phyloP scores from a whole-genome alignment of 2,329 filamentous ascomycete genomes.

The Periglandula ipomoeae region DNA sequence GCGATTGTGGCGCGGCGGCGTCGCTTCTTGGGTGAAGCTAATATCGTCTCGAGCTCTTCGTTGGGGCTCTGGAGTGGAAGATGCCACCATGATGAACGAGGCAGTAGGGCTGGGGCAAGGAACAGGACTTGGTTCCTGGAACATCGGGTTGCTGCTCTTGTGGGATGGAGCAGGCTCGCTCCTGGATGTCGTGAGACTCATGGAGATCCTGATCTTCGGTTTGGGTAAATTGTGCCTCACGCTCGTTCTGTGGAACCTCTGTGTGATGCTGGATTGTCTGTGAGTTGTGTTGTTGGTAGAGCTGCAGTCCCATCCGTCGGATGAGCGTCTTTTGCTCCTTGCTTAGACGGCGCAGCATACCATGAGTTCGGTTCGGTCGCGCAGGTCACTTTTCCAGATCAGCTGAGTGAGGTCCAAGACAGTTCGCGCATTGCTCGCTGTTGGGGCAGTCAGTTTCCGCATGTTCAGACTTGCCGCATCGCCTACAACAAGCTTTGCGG shows the following conservation, averaged over 20 bases:
- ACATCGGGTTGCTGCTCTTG: no score
- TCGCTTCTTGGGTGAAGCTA: not conserved
- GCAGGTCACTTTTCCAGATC: not conserved
- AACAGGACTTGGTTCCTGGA: no score
- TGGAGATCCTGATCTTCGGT: no score
- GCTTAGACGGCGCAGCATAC: not conserved
- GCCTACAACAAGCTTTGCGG: not conserved
- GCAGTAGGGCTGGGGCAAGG: no score
- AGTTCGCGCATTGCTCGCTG: slow-evolving; percentile 1
- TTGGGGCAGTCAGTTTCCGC: not conserved
- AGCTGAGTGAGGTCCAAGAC: not conserved
- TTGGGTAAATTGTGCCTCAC: not conserved
- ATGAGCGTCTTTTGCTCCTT: not conserved
- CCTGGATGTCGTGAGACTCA: no score
- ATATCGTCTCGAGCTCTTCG: not conserved
- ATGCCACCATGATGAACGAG: no score
- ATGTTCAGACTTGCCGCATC: not conserved
- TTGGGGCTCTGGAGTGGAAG: no score
- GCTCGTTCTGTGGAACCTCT: not conserved
- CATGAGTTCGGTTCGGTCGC: slow-evolving; percentile 1
- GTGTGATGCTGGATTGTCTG: not conserved
- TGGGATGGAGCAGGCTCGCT: no score
- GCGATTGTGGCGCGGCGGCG: not conserved
- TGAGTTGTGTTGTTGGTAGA: not conserved
- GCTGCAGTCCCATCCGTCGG: not conserved